Percentiles rank a stretch among this genome's conserved stretches.
Conservation (phyloP, 139 green algal species). For the Chlorella vulgaris region DNA sequence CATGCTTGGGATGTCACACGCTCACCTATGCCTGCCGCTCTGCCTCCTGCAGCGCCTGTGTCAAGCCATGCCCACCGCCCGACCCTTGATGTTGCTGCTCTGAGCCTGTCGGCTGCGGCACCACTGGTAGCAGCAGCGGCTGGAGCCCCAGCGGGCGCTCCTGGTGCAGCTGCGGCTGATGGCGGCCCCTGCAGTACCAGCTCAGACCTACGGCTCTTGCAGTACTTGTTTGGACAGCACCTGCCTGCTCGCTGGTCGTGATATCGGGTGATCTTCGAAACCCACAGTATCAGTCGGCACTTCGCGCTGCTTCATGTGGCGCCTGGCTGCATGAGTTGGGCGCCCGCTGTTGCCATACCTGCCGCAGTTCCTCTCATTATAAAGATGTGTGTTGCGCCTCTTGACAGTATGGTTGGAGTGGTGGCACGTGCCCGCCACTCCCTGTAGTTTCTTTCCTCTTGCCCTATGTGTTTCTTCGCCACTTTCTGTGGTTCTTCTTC, state of each 20-base stretch:
- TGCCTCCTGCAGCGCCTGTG: not conserved
- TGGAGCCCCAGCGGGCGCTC: not conserved
- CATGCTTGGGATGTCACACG: no score
- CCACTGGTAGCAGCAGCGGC: conserved; percentile 1
- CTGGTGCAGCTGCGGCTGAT: no score
- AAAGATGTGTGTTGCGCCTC: no score
- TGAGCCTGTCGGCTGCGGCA: conserved; percentile 9
- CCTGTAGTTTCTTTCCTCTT: no score
- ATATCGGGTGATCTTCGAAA: not conserved
- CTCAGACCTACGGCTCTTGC: not conserved
- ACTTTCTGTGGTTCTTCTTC: no score
- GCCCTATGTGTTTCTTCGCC: no score
- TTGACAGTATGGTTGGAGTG: no score
- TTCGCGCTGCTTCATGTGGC: not conserved
- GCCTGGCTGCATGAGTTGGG: no score
- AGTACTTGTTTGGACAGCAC: not conserved
- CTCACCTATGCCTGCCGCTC: no score
- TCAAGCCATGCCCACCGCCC: not conserved
- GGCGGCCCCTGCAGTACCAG: not conserved
- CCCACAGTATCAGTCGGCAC: not conserved
- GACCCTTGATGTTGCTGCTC: not conserved
- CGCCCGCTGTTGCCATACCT: no score
- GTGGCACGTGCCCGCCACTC: no score
- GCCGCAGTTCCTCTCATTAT: no score
- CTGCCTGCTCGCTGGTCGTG: not conserved